Conservation (phyloP, 2,329 filamentous ascomycete genomes). For the Apiospora rasikravindrae region DNA sequence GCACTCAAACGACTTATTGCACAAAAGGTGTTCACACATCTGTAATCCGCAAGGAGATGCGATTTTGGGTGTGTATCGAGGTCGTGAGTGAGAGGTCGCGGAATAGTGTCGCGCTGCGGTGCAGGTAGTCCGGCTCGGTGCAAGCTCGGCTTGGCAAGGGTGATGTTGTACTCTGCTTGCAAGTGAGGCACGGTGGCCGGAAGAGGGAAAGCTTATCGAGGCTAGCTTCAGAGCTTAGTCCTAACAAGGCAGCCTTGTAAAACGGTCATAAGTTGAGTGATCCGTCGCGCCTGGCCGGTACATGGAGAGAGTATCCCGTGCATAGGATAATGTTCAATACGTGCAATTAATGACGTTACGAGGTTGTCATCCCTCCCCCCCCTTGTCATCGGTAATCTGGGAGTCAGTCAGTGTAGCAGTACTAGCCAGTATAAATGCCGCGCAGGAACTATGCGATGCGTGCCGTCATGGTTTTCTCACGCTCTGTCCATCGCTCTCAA, state of each 20-base stretch:
- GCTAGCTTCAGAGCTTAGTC: background rate
- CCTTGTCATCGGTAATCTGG: constrained; percentile 8
- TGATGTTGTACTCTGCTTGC: background rate
- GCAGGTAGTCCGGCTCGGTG: constrained; percentile 7
- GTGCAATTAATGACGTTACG: constrained; percentile 1
- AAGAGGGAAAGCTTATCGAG: background rate
- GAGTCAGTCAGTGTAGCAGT: background rate
- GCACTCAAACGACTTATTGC: background rate
- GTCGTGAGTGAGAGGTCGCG: background rate
- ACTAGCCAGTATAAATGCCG: background rate
- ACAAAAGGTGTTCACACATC: background rate
- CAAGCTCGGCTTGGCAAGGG: constrained; percentile 2
- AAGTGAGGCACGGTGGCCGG: background rate
- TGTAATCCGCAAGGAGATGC: background rate
- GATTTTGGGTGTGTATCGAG: background rate
- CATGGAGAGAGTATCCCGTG: background rate
- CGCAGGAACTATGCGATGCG: background rate
- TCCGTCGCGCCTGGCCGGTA: background rate
- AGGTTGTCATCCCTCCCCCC: background rate
- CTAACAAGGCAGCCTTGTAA: background rate
- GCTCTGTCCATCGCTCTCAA: background rate
- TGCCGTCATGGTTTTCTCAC: background rate
- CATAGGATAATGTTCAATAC: constrained; percentile 3
- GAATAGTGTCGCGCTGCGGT: constrained; percentile 5
- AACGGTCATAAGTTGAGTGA: background rate